phyloP scores from a whole-genome alignment of 179 eudicot species.

The Spinacia oleracea region DNA sequence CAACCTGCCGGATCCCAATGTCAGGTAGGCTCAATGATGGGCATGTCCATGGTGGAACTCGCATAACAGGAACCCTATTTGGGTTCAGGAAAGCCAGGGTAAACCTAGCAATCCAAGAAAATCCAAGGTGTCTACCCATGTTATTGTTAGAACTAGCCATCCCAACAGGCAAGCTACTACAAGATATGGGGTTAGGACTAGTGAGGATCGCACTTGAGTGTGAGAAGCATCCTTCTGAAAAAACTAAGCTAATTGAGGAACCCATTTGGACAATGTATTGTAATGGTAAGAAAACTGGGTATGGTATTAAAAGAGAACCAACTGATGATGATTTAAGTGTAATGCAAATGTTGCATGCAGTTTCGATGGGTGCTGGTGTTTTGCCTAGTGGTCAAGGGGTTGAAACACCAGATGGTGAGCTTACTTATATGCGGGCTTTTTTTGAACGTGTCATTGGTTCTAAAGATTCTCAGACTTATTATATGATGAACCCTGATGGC shows the following conservation, averaged over 20 bases:
- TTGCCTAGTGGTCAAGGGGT: conserved; percentile 45
- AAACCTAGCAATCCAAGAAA: conserved; percentile 77
- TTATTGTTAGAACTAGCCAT: conserved; percentile 74
- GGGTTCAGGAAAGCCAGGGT: conserved; percentile 66
- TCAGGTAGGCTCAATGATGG: conserved; percentile 39
- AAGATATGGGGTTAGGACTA: conserved; percentile 81
- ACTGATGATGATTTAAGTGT: conserved; percentile 73
- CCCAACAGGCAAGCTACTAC: conserved; percentile 73
- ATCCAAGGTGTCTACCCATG: conserved; percentile 69
- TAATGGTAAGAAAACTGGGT: conserved; percentile 73
- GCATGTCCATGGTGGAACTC: conserved; percentile 68
- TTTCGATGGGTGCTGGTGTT: conserved; percentile 92
- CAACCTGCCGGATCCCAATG: conserved; percentile 64
- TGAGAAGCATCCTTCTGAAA: conserved; percentile 53
- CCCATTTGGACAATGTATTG: conserved; percentile 92
- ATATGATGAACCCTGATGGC: conserved; percentile 85
- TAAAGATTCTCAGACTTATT: conserved; percentile 80
- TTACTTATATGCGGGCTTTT: conserved; percentile 78
- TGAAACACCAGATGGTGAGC: conserved; percentile 55
- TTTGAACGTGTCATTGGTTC: conserved; percentile 80
- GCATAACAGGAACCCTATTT: conserved; percentile 74
- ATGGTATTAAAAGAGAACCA: conserved; percentile 75
- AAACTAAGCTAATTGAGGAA: conserved; percentile 67
- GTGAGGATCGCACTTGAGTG: conserved; percentile 83
- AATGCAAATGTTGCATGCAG: conserved; percentile 68